Conservation (phyloP, 2,329 filamentous ascomycete genomes). For the Alternaria tenuissima region DNA sequence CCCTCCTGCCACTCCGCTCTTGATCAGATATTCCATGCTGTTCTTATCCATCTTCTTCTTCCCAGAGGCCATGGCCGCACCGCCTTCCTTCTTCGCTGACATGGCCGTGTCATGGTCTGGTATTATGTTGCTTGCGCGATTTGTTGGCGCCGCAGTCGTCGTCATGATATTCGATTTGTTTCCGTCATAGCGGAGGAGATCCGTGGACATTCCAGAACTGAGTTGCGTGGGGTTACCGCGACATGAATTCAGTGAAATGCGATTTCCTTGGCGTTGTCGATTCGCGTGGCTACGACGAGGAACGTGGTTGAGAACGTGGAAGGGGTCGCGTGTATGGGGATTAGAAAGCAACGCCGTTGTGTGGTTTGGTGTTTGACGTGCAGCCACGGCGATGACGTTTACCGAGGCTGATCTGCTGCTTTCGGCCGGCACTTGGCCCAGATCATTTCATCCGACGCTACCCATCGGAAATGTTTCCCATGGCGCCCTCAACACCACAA, state of each 20-base stretch:
- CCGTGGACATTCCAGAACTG: conserved; percentile 49
- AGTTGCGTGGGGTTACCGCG: conserved; percentile 27
- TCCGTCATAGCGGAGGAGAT: conserved; percentile 49
- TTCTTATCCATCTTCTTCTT: conserved; percentile 67
- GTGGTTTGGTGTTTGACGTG: conserved; percentile 14
- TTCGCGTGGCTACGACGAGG: not conserved
- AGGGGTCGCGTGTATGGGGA: conserved; percentile 7
- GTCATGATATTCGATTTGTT: conserved; percentile 45
- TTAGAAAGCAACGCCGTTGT: conserved; percentile 19
- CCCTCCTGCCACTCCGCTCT: conserved; percentile 86
- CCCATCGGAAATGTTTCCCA: conserved; percentile 17
- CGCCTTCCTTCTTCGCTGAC: conserved; percentile 42
- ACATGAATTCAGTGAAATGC: conserved; percentile 27
- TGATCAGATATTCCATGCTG: conserved; percentile 82
- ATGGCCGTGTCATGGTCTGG: conserved; percentile 63
- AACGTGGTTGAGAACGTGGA: not conserved
- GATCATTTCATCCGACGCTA: conserved; percentile 16
- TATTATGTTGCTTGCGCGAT: conserved; percentile 21
- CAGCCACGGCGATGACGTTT: conserved; percentile 20
- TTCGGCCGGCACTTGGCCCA: conserved; percentile 9
- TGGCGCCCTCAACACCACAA: not conserved
- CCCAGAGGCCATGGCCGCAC: conserved; percentile 4
- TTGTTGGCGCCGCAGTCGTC: conserved; percentile 36
- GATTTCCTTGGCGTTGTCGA: not conserved
- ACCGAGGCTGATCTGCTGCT: conserved; percentile 18